These are phyloP conservation scores for Penicillium decumbens DNA, from an alignment of 2,329 filamentous ascomycete genomes.

Conservation along the genomic window DNA sequence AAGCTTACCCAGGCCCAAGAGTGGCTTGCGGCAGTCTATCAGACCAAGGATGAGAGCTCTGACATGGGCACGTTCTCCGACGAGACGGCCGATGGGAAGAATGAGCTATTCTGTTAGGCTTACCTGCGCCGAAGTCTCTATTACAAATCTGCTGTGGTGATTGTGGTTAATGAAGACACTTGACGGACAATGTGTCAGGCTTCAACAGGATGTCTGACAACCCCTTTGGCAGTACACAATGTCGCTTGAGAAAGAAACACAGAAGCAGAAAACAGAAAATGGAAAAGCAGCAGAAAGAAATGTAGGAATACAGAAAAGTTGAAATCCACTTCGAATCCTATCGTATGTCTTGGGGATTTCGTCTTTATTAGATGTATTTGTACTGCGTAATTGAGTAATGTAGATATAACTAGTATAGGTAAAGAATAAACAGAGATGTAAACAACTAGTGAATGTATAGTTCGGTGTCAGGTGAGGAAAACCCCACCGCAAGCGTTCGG, in stretches of 20 bases:
- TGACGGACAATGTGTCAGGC: neutral
- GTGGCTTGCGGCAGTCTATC: conserved; percentile 23
- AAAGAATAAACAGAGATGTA: neutral
- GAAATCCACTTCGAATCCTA: neutral
- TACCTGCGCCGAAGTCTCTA: no score
- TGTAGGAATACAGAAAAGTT: neutral
- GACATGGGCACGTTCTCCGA: neutral
- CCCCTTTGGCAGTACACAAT: neutral
- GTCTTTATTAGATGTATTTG: no score
- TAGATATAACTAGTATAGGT: no score
- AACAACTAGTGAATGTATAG: neutral
- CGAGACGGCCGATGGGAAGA: neutral
- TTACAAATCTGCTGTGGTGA: neutral
- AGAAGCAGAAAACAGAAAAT: neutral
- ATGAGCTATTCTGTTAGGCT: neutral
- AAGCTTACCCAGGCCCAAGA: conserved; percentile 34
- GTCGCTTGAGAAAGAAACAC: neutral
- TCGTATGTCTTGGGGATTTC: no score
- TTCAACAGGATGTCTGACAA: neutral
- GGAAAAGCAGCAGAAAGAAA: neutral
- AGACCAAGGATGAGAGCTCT: neutral
- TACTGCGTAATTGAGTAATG: no score
- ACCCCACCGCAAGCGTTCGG: conserved; percentile 21
- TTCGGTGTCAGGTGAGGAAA: conserved; percentile 19
- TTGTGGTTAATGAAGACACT: neutral